Evolutionary conservation across 495 filamentous ascomycete genomes (phyloP).

Genomic region (Xanthoparmelia taractica): DNA sequence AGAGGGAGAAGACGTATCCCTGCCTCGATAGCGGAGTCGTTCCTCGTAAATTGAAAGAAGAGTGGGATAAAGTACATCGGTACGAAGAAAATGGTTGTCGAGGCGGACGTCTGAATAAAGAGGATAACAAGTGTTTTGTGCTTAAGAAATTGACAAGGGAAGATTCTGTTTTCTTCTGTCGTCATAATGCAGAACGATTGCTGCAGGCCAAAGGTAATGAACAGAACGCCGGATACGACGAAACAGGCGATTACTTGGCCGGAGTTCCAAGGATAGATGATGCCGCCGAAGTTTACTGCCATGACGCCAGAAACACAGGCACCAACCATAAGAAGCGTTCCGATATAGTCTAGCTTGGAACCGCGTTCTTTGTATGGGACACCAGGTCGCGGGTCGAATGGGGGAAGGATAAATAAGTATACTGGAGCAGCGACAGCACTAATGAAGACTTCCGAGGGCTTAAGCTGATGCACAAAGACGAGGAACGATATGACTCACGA

Average conservation of each 20-base stretch:
- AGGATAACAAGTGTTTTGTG: constrained; percentile 36
- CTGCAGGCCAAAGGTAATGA: constrained; percentile 31
- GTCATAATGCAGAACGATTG: constrained; percentile 48
- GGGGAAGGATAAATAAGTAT: constrained; percentile 48
- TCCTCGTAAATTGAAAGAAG: constrained; percentile 48
- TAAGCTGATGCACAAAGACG: constrained; percentile 56
- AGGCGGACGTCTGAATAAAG: constrained; percentile 33
- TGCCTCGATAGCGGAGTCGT: constrained; percentile 41
- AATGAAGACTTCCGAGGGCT: constrained; percentile 38
- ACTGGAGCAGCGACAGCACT: constrained; percentile 42
- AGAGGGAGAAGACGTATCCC: constrained; percentile 53
- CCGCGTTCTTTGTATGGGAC: constrained; percentile 34
- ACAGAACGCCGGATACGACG: constrained; percentile 24
- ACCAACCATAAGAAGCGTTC: constrained; percentile 28
- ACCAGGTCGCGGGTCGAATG: constrained; percentile 38
- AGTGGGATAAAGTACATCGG: constrained; percentile 35
- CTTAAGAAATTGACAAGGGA: constrained; percentile 46
- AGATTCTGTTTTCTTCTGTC: constrained; percentile 35
- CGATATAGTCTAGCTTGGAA: constrained; percentile 31
- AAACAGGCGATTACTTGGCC: constrained; percentile 27
- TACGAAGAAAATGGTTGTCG: constrained; percentile 11
- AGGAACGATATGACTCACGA: constrained; percentile 33
- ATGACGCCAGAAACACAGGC: constrained; percentile 27
- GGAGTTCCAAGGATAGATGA: constrained; percentile 29
- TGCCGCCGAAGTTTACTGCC: constrained; percentile 32